Evolutionary conservation across 2,329 filamentous ascomycete species (phyloP).

Genomic region (Juglanconis juglandina): DNA sequence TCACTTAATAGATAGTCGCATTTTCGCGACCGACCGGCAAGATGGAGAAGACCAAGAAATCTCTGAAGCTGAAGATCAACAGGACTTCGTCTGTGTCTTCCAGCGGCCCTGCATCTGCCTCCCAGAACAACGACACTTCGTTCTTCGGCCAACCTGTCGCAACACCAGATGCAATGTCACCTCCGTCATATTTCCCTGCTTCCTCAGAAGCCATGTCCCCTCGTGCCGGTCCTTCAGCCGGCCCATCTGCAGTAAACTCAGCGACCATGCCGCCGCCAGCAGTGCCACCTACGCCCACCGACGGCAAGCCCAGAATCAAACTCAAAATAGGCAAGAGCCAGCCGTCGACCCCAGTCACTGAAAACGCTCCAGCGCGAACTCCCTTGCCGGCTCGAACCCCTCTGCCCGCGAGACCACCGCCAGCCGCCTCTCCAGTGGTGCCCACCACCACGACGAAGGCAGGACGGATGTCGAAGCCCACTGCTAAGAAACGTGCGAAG

Average conservation of each 20-base stretch:
- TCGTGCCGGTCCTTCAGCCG: neutral
- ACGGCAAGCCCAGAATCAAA: slow-evolving; percentile 24
- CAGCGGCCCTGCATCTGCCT: slow-evolving; percentile 8
- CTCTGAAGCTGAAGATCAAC: slow-evolving; percentile 17
- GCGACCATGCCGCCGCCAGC: slow-evolving; percentile 16
- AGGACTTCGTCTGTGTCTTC: slow-evolving; percentile 14
- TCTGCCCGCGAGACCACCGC: slow-evolving; percentile 30
- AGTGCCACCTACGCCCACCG: slow-evolving; percentile 17
- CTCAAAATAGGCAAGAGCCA: slow-evolving; percentile 23
- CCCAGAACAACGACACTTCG: neutral
- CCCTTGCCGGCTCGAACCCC: slow-evolving; percentile 22
- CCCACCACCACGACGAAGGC: slow-evolving; percentile 52
- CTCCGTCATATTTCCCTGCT: neutral
- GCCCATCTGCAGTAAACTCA: neutral
- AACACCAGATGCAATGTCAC: slow-evolving; percentile 15
- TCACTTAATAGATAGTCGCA: neutral
- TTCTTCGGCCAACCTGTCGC: slow-evolving; percentile 6
- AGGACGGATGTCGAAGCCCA: slow-evolving; percentile 57
- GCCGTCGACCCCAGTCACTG: slow-evolving; percentile 26
- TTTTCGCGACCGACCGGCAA: neutral
- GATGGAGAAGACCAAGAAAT: slow-evolving; percentile 17
- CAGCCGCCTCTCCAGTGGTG: slow-evolving; percentile 21
- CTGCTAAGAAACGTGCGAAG: slow-evolving; percentile 59
- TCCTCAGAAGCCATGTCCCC: slow-evolving; percentile 1
- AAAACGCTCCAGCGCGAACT: slow-evolving; percentile 14